Conservation (phyloP, 768 basidiomycete species). For the Pisolithus tinctorius region DNA sequence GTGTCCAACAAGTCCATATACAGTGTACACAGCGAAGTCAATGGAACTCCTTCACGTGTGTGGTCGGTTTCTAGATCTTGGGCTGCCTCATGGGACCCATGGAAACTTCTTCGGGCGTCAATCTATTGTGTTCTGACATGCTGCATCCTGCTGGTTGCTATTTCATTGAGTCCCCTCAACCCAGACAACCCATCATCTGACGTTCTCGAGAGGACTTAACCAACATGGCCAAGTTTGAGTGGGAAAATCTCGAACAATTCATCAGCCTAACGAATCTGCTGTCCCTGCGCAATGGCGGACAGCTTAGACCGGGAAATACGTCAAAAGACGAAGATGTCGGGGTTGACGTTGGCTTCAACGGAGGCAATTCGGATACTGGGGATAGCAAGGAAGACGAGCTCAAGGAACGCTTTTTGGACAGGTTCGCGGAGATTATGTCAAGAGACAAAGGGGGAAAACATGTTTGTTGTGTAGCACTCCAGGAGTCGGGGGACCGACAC, state of each 20-base stretch:
- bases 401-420: conserved; percentile 1
- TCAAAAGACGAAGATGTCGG: background rate
- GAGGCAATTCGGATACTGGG: background rate
- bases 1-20: no score
- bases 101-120: background rate
- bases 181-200: background rate
- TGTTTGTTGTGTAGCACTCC: conserved; percentile 1
- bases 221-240: background rate
- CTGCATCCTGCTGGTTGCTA: no score
- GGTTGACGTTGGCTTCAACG: conserved; percentile 12
- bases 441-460: background rate
- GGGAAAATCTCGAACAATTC: conserved; percentile 3
- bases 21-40: no score
- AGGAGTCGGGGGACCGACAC: background rate
- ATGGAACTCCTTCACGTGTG: no score
- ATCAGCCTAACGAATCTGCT: background rate
- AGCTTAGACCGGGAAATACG: background rate
- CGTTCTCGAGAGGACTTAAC: background rate
- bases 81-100: no score
- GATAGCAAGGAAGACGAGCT: background rate
- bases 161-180: background rate
- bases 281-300: background rate
- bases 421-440: conserved; percentile 1
- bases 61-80: no score
- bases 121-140: background rate